Conservation (phyloP, 768 basidiomycete genomes). For the Rhodotorula kratochvilovae region DNA sequence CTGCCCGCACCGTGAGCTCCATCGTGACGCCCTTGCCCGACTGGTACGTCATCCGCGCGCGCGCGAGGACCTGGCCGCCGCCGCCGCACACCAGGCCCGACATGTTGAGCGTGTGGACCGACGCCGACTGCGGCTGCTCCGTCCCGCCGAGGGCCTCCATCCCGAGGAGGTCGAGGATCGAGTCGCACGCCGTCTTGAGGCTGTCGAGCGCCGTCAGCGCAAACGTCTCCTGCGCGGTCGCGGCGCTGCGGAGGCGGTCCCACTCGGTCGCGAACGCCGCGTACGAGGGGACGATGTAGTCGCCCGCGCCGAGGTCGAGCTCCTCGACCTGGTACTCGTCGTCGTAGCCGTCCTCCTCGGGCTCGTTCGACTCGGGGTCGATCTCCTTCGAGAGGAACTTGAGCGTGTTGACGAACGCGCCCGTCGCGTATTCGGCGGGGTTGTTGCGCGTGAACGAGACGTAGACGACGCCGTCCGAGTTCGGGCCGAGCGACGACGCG, state of each 20-base stretch:
- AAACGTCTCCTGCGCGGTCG: conserved; percentile 85
- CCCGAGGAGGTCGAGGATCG: conserved; percentile 88
- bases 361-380: conserved; percentile 88
- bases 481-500: conserved; percentile 62
- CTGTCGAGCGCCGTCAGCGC: conserved; percentile 85
- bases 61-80: conserved; percentile 89
- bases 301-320: conserved; percentile 84
- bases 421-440: conserved; percentile 70
- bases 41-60: conserved; percentile 92
- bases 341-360: conserved; percentile 97
- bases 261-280: conserved; percentile 88
- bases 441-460: conserved; percentile 84
- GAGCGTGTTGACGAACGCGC: conserved; percentile 82
- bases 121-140: conserved; percentile 70
- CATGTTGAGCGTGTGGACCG: conserved; percentile 89
- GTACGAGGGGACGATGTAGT: conserved; percentile 95
- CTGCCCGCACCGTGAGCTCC: conserved; percentile 84
- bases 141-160: conserved; percentile 96
- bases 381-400: conserved; percentile 96
- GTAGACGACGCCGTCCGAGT: conserved; percentile 79
- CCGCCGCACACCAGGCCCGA: conserved; percentile 87
- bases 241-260: conserved; percentile 77
- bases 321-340: conserved; percentile 98
- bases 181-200: conserved; percentile 92
- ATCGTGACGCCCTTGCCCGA: conserved; percentile 85